Base-by-base conservation (phyloP, 1,139 yeast genomes). In the Saccharomyces hybrid region DNA sequence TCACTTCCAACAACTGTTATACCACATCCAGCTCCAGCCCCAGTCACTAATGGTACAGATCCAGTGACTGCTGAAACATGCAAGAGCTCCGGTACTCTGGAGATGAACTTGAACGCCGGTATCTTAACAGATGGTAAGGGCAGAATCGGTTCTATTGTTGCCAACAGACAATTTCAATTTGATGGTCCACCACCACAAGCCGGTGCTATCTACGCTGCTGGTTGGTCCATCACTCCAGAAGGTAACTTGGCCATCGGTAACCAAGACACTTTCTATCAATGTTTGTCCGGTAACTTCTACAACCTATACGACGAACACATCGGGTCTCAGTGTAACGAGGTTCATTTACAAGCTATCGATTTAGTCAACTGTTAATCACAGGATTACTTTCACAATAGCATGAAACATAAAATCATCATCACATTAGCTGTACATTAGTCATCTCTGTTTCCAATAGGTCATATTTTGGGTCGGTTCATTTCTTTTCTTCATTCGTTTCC, bases 131-230 rank as follows among this genome's bases (percentile, higher is more conserved):
- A 86, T 69, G 69, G 78, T 53, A 63, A 74, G 58, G 89, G 89
- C 56, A 84, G 95, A 81, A 74, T 86, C 62, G 93, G 93, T 69
- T 82, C 91, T 55, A 86, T 86, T 72, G 95, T 86, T 66, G 87
- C 93, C 58, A 86, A 86, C 84, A 81, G 86, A 77, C 95, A 86
- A 77, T 86, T 86, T 85, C 95, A 86, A 77, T 86, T 86, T 67
- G 95, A 86, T 70, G 93, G 93, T 72, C 95, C 93, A 65, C 90
- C 91, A 75, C 93, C 93, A 68, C 95, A 86, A 79, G 91, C 93
- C 57, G 95, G 93, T 74, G 79, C 91, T 64, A 83, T 86, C 73
- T 86, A 83, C 74, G 95, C 95, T 69, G 88, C 83, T 58, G 95
- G 95, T 63, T 87, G 95, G 95, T 78, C 87, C 52, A 74, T 85